These are phyloP conservation scores for Pelargonium australe DNA, from an alignment of 441 rosid genomes.

Conservation along the genomic window DNA sequence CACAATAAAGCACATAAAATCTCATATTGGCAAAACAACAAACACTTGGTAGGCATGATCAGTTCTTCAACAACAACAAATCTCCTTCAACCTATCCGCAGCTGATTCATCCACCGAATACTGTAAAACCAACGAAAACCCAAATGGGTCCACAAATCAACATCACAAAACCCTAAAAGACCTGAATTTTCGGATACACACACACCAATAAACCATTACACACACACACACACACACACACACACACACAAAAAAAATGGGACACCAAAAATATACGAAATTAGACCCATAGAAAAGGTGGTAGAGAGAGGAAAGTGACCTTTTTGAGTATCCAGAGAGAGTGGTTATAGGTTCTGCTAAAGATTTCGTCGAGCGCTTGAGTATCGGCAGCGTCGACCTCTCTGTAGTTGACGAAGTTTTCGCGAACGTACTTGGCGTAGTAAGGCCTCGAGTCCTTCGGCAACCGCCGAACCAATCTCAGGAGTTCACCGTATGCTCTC, in stretches of 20 bases:
- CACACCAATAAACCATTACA: no score
- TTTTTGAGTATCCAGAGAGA: constrained; percentile 85
- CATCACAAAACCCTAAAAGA: background rate
- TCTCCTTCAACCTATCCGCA: constrained; percentile 46
- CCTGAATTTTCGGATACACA: background rate
- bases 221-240: no score
- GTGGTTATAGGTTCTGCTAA: constrained; percentile 68
- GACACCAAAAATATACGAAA: no score
- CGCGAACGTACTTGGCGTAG: constrained; percentile 81
- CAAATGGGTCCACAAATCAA: constrained; percentile 1
- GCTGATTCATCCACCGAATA: constrained; percentile 73
- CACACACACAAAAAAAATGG: no score
- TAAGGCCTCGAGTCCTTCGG: constrained; percentile 72
- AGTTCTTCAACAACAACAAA: constrained; percentile 32
- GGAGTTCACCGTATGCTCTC: constrained; percentile 56
- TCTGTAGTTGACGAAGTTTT: constrained; percentile 78
- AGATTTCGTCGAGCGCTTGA: constrained; percentile 63
- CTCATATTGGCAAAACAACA: constrained; percentile 23
- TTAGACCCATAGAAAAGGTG: background rate
- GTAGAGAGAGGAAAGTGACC: constrained; percentile 28
- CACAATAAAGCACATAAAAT: background rate
- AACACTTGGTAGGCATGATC: constrained; percentile 29
- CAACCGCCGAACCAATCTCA: constrained; percentile 65
- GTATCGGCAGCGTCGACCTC: constrained; percentile 53
- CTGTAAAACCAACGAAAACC: constrained; percentile 27